Conservation (phyloP, 2,329 filamentous ascomycete genomes). For the Geoglossum cookeanum region DNA sequence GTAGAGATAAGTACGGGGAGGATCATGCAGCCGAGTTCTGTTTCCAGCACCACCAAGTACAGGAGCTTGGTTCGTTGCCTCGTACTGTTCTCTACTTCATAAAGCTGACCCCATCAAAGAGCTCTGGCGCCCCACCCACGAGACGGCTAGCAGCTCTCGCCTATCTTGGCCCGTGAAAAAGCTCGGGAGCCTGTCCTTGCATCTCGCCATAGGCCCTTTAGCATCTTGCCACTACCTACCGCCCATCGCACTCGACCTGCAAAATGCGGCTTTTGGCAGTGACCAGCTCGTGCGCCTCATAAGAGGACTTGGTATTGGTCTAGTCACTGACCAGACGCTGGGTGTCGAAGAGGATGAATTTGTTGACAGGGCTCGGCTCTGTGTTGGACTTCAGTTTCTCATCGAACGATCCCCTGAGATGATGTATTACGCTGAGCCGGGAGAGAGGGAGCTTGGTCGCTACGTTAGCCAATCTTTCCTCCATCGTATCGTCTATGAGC, state of each 20-base stretch:
- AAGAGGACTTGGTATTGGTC: neutral
- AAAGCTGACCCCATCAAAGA: neutral
- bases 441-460: neutral
- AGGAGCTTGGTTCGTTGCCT: neutral
- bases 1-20: neutral
- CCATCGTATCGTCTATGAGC: neutral
- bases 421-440: neutral
- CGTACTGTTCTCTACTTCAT: neutral
- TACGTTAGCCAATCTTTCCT: neutral
- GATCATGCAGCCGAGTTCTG: neutral
- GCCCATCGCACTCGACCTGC: neutral
- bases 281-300: neutral
- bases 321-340: neutral
- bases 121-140: neutral
- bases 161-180: neutral
- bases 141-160: neutral
- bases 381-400: neutral
- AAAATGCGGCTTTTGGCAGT: neutral
- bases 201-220: neutral
- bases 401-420: neutral
- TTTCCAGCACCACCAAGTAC: neutral
- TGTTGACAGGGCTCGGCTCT: neutral
- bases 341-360: neutral
- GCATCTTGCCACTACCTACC: neutral
- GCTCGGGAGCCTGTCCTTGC: neutral